Conservation (phyloP, 139 green algal genomes). For the Volvox africanus region DNA sequence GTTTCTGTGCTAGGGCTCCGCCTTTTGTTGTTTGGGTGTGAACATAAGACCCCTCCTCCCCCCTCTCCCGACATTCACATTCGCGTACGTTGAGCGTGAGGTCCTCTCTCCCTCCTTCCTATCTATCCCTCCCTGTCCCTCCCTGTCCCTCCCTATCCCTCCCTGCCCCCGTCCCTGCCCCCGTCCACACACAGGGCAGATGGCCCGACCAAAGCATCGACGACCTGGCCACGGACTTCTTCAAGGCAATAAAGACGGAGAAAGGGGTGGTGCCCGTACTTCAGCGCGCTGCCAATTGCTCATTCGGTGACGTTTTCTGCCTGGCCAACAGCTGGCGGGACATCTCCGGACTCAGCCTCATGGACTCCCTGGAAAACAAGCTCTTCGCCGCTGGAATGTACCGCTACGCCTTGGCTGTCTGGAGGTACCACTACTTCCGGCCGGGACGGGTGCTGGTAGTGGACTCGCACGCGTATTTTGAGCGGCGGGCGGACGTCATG, state of each 20-base stretch:
- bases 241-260: background rate
- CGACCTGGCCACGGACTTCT: background rate
- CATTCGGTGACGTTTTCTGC: background rate
- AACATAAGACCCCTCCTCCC: background rate
- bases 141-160: background rate
- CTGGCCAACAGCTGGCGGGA: background rate
- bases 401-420: background rate
- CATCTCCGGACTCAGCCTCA: background rate
- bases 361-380: slow-evolving; percentile 7
- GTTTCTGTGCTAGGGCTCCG: too few species aligned
- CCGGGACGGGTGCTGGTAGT: background rate
- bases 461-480: slow-evolving; percentile 4
- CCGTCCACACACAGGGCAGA: background rate
- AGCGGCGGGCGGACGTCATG: background rate
- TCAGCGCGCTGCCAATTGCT: background rate
- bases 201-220: background rate
- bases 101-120: background rate
- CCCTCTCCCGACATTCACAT: background rate
- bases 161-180: background rate
- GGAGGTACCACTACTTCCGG: slow-evolving; percentile 1
- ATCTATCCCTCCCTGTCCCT: background rate
- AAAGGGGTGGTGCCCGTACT: background rate
- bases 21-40: too few species aligned
- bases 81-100: too few species aligned
- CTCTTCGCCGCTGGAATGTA: slow-evolving; percentile 6